Evolutionary conservation across 768 basidiomycete species (phyloP), one percentile per base, ranked within the genome.

Genomic region (Cystobasidiopsis lactophilus): DNA sequence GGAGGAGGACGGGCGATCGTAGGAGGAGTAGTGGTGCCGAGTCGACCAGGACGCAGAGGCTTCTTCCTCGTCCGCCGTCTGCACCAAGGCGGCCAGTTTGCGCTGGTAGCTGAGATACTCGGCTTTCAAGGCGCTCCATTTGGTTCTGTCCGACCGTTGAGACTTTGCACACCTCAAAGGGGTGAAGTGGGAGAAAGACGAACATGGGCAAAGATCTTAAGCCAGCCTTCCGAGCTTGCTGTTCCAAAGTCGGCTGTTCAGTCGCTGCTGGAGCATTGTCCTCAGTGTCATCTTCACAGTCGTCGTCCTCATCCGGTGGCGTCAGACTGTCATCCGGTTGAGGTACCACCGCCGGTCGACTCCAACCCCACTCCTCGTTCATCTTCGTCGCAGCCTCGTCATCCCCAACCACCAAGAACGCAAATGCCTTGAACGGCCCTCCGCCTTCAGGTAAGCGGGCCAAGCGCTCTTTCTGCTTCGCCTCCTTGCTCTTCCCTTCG

Each of bases 381-480:
- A 52, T 40, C 19, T 23, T 26, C 35, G 53, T 48, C 2, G 49
- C 57, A 3, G 55, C 59, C n/a, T 53, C 53, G n/a, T 26, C 23
- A 19, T 33, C 26, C 5, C 24, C 18, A 1, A 60, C 1, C 2
- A 62, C 43, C 0, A 57, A 50, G 39, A 60, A 60, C 16, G 52
- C 55, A 30, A 58, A 60, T 1, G 59, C 61, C 43, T 59, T 60
- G 56, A 58, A 62, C 47, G 55, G 53, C 16, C 61, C 61, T 1
- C 59, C 61, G 29, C 59, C 46, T 21, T n/a, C 49, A n/a, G 61
- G 61, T 18, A 62, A 27, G 1, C 11, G 19, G 31, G 26, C 35
- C 13, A 19, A 23, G 3, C 13, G 16, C 19, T 35, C 24, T 27
- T 33, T 30, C 27, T 40, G 18, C 23, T 30, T 43, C 48, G 16